Percentiles rank a stretch among this genome's conserved stretches.
phyloP scores from a whole-genome alignment of 768 basidiomycete genomes.

The Cyclocybe cylindracea region DNA sequence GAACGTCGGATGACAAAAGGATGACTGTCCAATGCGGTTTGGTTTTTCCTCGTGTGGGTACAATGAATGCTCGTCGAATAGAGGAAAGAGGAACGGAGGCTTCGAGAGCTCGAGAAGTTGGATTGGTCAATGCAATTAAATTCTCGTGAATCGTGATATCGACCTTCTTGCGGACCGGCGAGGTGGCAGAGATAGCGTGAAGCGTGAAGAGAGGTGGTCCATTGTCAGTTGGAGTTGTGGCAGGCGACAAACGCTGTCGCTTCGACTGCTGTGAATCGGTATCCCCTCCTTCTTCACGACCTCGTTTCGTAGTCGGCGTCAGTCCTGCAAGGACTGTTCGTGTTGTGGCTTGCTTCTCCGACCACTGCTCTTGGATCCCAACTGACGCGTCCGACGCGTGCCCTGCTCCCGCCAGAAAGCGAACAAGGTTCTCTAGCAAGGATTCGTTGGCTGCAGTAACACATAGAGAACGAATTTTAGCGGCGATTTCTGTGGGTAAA shows the following conservation, averaged over 20 bases:
- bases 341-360: slow-evolving; percentile 33
- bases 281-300: slow-evolving; percentile 33
- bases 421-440: slow-evolving; percentile 42
- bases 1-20: slow-evolving; percentile 56
- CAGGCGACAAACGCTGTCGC: slow-evolving; percentile 30
- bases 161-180: slow-evolving; percentile 76
- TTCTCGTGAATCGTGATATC: slow-evolving; percentile 58
- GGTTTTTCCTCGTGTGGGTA: slow-evolving; percentile 73
- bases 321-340: slow-evolving; percentile 30
- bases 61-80: slow-evolving; percentile 63
- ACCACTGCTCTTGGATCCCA: slow-evolving; percentile 35
- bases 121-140: slow-evolving; percentile 54
- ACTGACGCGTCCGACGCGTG: slow-evolving; percentile 30
- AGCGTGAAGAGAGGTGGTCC: slow-evolving; percentile 58
- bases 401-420: slow-evolving; percentile 43
- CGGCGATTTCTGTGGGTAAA: slow-evolving; percentile 35
- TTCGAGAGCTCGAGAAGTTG: slow-evolving; percentile 49
- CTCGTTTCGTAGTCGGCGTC: slow-evolving; percentile 25
- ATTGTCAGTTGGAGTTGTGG: slow-evolving; percentile 17
- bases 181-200: slow-evolving; percentile 65
- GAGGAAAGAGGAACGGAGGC: slow-evolving; percentile 48
- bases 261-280: slow-evolving; percentile 27
- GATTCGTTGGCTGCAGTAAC: slow-evolving; percentile 32
- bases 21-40: slow-evolving; percentile 76
- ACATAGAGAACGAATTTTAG: slow-evolving; percentile 31